Evolutionary conservation across 805 yeast genomes (phyloP).

Genomic region (Ogataea thermomethanolica): DNA sequence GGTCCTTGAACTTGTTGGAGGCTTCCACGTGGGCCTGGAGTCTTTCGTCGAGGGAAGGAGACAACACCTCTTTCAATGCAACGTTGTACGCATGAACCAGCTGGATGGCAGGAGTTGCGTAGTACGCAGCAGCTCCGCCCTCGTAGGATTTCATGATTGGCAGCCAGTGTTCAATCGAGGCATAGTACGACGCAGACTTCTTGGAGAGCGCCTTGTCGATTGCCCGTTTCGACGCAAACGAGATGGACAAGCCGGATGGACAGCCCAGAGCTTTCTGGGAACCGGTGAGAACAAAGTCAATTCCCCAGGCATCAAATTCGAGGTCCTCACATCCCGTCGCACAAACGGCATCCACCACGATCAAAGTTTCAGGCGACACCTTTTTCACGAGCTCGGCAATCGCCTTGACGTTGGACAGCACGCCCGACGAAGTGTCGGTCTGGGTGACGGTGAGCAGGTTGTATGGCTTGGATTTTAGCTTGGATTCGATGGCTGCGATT

Average conservation of each 20-base stretch:
- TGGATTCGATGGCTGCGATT: conserved; percentile 45
- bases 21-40: conserved; percentile 59
- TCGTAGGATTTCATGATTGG: conserved; percentile 89
- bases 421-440: conserved; percentile 97
- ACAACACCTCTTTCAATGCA: conserved; percentile 68
- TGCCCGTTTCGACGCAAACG: conserved; percentile 74
- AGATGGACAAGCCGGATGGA: conserved; percentile 86
- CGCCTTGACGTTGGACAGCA: conserved; percentile 64
- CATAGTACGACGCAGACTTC: conserved; percentile 54
- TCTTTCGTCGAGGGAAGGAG: conserved; percentile 50
- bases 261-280: conserved; percentile 95
- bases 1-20: conserved; percentile 62
- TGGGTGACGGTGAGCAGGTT: conserved; percentile 81
- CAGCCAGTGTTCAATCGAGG: conserved; percentile 77
- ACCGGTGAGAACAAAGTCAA: conserved; percentile 86
- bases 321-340: conserved; percentile 87
- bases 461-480: conserved; percentile 36
- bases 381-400: conserved; percentile 59
- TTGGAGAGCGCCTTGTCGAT: conserved; percentile 52
- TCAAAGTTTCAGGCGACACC: conserved; percentile 73
- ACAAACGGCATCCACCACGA: conserved; percentile 93
- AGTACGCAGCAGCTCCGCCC: conserved; percentile 73
- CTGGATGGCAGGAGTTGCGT: conserved; percentile 97
- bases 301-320: conserved; percentile 83
- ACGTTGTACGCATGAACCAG: conserved; percentile 75